Evolutionary conservation across 495 filamentous ascomycete genomes (phyloP), one percentile per base, ranked within the genome.

Genomic region (Diplogelasinospora grovesii): DNA sequence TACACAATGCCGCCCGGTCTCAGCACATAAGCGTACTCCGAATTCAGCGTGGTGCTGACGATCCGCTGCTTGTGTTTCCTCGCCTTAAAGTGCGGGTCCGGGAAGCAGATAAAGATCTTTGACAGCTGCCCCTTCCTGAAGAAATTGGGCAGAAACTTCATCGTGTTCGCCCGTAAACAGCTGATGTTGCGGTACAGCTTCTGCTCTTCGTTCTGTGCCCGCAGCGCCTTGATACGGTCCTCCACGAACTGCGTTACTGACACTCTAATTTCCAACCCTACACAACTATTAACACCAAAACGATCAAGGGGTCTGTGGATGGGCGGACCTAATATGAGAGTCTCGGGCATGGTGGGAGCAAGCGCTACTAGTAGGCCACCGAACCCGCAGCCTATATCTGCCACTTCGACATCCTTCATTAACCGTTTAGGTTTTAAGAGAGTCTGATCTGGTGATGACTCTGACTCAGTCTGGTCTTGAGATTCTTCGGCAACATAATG

Each of bases 91-190:
- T 98, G 92, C 46, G 92, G 92, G 56, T 98, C 92, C 0, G 92
- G 92, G 64, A 98, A 98, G 68, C 92, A 96, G 56, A 98, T 84
- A 61, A 96, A 98, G 58, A 95, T 83, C 59, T 88, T 90, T 39
- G 73, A 74, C 21, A 98, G 78, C 56, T 94, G 83, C 19, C 52
- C 59, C 53, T 75, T 83, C 37, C 60, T 64, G 69, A 97, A 96
- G 72, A 95, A 93, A 59, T 97, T 95, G 27, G 92, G 90, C 11
- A 97, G 68, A 68, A 96, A 97, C 51, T 97, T 97, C 92, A 98
- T 98, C 10, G 85, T 86, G 68, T 98, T 98, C 46, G 84, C 83
- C 43, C 92, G 82, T 28, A 96, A 63, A 42, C 86, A 89, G 32
- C 80, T 72, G 45, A 89, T 82, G 62, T 98, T 97, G 51, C 87